Conservation (phyloP, 2,329 filamentous ascomycete species). For the Botrytis elliptica region DNA sequence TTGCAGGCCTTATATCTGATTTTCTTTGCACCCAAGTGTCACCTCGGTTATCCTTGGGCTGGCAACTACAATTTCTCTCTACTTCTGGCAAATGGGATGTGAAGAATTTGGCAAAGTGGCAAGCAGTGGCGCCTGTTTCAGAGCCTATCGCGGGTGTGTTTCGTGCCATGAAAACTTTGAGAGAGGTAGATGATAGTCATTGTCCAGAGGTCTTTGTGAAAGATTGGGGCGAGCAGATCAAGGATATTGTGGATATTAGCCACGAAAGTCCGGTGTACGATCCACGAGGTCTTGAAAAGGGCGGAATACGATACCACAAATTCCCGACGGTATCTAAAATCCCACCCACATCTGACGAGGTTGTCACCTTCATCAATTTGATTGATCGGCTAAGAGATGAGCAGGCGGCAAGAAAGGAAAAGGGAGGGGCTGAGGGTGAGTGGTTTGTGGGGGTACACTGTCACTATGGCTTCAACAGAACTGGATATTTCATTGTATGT, state of each 20-base stretch:
- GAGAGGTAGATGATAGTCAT: slow-evolving; percentile 83
- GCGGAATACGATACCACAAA: slow-evolving; percentile 74
- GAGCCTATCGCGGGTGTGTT: slow-evolving; percentile 76
- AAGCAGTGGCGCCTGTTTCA: slow-evolving; percentile 74
- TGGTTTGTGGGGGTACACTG: slow-evolving; percentile 80
- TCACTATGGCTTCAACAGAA: slow-evolving; percentile 91
- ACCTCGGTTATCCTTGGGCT: slow-evolving; percentile 74
- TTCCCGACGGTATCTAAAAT: slow-evolving; percentile 91
- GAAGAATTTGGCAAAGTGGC: slow-evolving; percentile 93
- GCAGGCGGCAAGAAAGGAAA: slow-evolving; percentile 48
- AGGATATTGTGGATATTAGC: slow-evolving; percentile 84
- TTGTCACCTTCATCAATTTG: slow-evolving; percentile 53
- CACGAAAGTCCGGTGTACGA: slow-evolving; percentile 91
- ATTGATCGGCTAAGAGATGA: slow-evolving; percentile 60
- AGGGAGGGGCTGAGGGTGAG: slow-evolving; percentile 43
- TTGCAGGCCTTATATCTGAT: slow-evolving; percentile 78
- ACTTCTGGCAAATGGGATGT: slow-evolving; percentile 97
- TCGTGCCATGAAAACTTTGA: slow-evolving; percentile 87
- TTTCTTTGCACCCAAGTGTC: slow-evolving; percentile 78
- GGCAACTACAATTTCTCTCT: slow-evolving; percentile 87
- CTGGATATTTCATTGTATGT: slow-evolving; percentile 84
- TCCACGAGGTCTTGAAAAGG: slow-evolving; percentile 64
- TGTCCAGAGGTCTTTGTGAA: slow-evolving; percentile 70
- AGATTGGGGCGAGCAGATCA: slow-evolving; percentile 64
- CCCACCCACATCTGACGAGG: slow-evolving; percentile 61